phyloP scores from a whole-genome alignment of 305 asterid species.

The Nicotiana rustica region DNA sequence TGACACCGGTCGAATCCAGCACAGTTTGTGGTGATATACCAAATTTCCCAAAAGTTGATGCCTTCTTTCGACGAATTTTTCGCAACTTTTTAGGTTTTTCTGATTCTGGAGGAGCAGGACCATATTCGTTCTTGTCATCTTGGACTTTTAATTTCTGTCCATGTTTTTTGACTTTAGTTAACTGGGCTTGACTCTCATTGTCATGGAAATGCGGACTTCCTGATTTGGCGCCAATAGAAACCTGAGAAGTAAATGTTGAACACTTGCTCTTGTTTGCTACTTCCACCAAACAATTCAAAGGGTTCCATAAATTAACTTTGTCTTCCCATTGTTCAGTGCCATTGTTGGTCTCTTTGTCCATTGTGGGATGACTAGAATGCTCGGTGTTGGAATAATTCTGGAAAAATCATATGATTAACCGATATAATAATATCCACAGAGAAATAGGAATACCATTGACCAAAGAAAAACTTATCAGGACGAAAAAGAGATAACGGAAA shows the following conservation, averaged over 20 bases:
- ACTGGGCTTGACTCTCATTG: constrained; percentile 43
- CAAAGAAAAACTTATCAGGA: not conserved
- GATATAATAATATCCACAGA: constrained; percentile 1
- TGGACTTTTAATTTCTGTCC: constrained; percentile 52
- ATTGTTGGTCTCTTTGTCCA: constrained; percentile 34
- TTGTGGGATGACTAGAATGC: constrained; percentile 31
- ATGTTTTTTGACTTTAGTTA: constrained; percentile 50
- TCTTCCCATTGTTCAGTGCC: constrained; percentile 36
- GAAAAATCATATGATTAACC: constrained; percentile 14
- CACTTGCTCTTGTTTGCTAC: constrained; percentile 43
- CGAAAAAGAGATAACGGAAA: not conserved
- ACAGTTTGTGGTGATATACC: constrained; percentile 58
- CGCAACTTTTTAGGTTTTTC: constrained; percentile 62
- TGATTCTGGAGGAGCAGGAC: constrained; percentile 49
- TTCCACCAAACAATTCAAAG: constrained; percentile 42
- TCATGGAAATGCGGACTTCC: constrained; percentile 48
- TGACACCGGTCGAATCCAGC: constrained; percentile 37
- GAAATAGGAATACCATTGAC: not conserved
- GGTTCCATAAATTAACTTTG: constrained; percentile 42
- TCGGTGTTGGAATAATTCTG: constrained; percentile 38
- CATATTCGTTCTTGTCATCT: constrained; percentile 51
- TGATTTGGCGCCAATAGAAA: constrained; percentile 39
- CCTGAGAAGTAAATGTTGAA: constrained; percentile 36
- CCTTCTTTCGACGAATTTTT: constrained; percentile 51
- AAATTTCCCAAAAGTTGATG: constrained; percentile 49